Percentiles rank a stretch among this genome's conserved stretches.
phyloP scores from a whole-genome alignment of 257 asterid genomes.

The Fraxinus pennsylvanica region DNA sequence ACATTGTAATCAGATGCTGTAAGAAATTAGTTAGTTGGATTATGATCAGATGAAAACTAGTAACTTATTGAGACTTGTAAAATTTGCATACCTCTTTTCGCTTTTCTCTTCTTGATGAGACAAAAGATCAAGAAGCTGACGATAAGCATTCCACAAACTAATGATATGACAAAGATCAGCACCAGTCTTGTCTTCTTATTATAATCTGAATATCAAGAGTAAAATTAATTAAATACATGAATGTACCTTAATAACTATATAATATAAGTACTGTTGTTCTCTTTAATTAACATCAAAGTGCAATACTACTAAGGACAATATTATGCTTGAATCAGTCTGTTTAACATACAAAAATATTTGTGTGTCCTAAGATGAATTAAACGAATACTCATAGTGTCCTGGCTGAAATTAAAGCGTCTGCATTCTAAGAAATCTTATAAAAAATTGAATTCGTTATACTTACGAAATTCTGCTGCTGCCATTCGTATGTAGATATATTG shows the following conservation, averaged over 20 bases:
- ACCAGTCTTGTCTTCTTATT: not conserved
- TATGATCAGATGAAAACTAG: not conserved
- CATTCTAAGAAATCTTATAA: no score
- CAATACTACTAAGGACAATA: not conserved
- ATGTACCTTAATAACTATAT: not conserved
- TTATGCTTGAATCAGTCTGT: not conserved
- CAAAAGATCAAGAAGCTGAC: not conserved
- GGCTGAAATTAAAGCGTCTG: no score
- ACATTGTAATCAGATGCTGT: not conserved
- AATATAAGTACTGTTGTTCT: not conserved
- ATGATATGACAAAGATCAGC: not conserved
- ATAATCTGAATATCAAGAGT: not conserved
- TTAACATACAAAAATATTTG: no score
- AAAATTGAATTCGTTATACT: not conserved
- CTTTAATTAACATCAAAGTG: not conserved
- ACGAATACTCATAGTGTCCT: no score
- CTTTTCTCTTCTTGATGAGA: not conserved
- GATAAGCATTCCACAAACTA: not conserved
- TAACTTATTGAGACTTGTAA: not conserved
- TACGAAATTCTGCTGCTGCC: not conserved
- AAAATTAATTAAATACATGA: no score
- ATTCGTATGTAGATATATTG: constrained; percentile 13
- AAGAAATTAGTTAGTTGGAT: not conserved
- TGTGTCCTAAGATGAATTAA: no score
- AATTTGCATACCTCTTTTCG: constrained; percentile 17